Evolutionary conservation across 2,329 filamentous ascomycete species (phyloP), one percentile per base, ranked within the genome.

Genomic region (Fusarium goolgardi): DNA sequence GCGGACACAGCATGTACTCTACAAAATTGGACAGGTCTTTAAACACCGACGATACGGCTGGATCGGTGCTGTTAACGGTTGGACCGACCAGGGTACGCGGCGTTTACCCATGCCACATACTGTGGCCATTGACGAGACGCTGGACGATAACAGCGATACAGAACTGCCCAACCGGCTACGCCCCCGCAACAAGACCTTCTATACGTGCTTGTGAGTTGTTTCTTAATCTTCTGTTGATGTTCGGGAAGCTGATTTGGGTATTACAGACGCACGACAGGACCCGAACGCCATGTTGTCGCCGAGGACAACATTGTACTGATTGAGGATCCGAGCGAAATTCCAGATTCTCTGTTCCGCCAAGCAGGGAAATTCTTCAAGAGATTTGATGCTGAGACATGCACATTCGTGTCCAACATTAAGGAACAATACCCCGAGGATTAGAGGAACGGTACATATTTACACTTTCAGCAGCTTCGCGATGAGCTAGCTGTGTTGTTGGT

Each of bases 351-450:
- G 65, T 85, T 93, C 74, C 83, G 83, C 45, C 79, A 92, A 69
- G 93, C 94, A 5, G 96, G 96, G 1, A 91, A 90, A 72, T 93
- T 92, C 78, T 98, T 99, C 78, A 96, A 93, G 78, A 85, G 93
- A 41, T 98, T 94, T 84, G 92, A 97, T 78, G 75, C 77, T 6
- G 81, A 81, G 34, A 83, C 79, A 0, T 88, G 88, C 69, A 83
- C 80, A 6, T 99, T 98, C 80, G 85, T 97, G 32, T 97, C 93
- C 71, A 98, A 97, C 77, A 75, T 86, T 32, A 79, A 80, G 71
- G 92, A 96, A 71, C 89, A 94, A 74, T 97, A 94, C 78, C 95
- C 95, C 1, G 91, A 97, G 75, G 93, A 96, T 78, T 97, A 67
- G 75, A 46, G 41, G 27, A n/a, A 29, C 31, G 18, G 11, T 46